Conservation (phyloP, 805 yeast species). For the Grigorovia yakushimaensis region DNA sequence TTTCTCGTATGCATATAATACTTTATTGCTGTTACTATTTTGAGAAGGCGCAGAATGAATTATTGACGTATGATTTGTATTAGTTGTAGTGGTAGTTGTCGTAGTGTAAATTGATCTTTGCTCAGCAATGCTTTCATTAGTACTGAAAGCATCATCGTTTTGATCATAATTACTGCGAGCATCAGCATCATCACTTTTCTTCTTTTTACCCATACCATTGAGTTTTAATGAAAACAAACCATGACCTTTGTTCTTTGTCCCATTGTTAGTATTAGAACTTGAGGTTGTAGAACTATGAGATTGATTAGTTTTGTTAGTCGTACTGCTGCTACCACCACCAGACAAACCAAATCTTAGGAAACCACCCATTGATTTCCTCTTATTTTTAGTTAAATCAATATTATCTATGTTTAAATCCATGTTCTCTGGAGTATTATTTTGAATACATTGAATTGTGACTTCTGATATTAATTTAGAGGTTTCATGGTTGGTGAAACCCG, state of each 20-base stretch:
- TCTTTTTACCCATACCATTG: background rate
- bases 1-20: conserved; percentile 56
- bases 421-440: conserved; percentile 63
- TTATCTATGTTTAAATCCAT: conserved; percentile 54
- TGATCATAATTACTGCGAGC: background rate
- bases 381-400: conserved; percentile 34
- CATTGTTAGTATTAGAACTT: too few species aligned
- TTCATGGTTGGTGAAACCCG: conserved; percentile 63
- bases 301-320: background rate
- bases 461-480: conserved; percentile 63
- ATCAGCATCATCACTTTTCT: background rate
- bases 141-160: background rate
- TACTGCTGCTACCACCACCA: background rate
- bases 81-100: conserved; percentile 1
- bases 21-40: conserved; percentile 30
- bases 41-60: background rate
- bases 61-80: background rate
- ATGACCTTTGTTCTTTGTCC: conserved; percentile 20
- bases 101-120: background rate
- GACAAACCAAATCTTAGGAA: background rate
- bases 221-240: background rate
- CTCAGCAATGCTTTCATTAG: background rate
- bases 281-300: background rate
- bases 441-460: conserved; percentile 85
- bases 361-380: conserved; percentile 21